phyloP scores from a whole-genome alignment of 495 filamentous ascomycete species.

The Hypoxylon subgilvum region DNA sequence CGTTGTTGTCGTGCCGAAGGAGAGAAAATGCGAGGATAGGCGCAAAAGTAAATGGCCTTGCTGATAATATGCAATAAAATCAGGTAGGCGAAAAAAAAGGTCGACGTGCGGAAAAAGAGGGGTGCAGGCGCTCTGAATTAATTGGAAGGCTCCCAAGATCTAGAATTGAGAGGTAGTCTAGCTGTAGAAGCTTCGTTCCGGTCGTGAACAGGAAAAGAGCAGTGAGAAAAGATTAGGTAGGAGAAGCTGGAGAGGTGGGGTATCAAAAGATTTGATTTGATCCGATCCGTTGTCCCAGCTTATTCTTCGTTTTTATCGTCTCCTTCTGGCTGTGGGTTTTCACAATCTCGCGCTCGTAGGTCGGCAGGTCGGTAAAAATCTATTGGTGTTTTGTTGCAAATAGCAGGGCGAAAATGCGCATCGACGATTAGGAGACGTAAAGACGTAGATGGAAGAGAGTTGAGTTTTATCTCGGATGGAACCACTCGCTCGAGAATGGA shows the following conservation, averaged over 20 bases:
- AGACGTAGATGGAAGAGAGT: slow-evolving; percentile 22
- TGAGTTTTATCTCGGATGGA: background rate
- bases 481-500: slow-evolving; percentile 16
- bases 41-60: slow-evolving; percentile 25
- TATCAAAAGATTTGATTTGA: slow-evolving; percentile 21
- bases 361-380: slow-evolving; percentile 17
- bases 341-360: background rate
- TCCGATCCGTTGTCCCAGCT: slow-evolving; percentile 14
- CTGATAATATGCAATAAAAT: slow-evolving; percentile 26
- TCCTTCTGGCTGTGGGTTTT: slow-evolving; percentile 12
- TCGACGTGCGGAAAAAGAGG: slow-evolving; percentile 17
- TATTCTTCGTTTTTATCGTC: background rate
- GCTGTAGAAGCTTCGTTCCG: slow-evolving; percentile 30
- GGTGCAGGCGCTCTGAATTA: slow-evolving; percentile 18
- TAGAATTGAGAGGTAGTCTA: no score
- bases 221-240: no score
- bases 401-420: slow-evolving; percentile 25
- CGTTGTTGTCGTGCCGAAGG: slow-evolving; percentile 13
- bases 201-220: slow-evolving; percentile 28
- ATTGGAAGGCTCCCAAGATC: slow-evolving; percentile 13
- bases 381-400: slow-evolving; percentile 25
- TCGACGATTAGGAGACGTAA: slow-evolving; percentile 21
- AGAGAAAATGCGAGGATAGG: no score
- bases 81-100: slow-evolving; percentile 21
- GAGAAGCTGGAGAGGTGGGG: slow-evolving; percentile 18